phyloP scores from a whole-genome alignment of 345 rosid species.

The Citrus medica region DNA sequence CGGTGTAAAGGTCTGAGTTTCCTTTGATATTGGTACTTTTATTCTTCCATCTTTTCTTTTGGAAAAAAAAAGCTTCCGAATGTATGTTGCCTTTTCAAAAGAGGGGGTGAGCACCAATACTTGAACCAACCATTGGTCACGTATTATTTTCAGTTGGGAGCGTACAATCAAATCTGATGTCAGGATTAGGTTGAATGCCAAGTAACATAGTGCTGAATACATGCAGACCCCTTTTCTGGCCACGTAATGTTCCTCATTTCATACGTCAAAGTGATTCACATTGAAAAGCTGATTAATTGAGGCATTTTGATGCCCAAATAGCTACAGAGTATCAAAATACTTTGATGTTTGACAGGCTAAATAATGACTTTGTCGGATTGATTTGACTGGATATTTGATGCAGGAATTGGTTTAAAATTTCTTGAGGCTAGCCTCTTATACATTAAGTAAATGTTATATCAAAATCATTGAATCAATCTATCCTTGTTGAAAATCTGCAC shows the following conservation, averaged over 20 bases:
- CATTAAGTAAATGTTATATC: not conserved
- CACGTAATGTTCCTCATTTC: not conserved
- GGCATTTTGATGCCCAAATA: not conserved
- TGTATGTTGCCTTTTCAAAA: not conserved
- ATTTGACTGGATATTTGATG: not conserved
- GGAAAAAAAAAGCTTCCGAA: not conserved
- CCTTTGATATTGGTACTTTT: not conserved
- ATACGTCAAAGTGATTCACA: not conserved
- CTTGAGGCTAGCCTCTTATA: not conserved
- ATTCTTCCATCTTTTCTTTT: not conserved
- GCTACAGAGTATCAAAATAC: not conserved
- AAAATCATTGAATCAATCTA: not conserved
- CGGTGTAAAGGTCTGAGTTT: slow-evolving; percentile 55
- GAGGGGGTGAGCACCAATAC: not conserved
- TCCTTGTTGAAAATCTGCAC: not conserved
- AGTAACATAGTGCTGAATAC: not conserved
- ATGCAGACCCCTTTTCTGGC: not conserved
- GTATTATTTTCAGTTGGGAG: not conserved
- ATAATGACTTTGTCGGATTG: not conserved
- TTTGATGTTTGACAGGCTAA: not conserved
- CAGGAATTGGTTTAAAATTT: not conserved
- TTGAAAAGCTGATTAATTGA: not conserved
- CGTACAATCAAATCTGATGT: not conserved
- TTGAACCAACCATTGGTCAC: not conserved
- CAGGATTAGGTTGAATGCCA: not conserved